Conservation (phyloP, 352 stramenopile species). For the Globisporangium paddicum region DNA sequence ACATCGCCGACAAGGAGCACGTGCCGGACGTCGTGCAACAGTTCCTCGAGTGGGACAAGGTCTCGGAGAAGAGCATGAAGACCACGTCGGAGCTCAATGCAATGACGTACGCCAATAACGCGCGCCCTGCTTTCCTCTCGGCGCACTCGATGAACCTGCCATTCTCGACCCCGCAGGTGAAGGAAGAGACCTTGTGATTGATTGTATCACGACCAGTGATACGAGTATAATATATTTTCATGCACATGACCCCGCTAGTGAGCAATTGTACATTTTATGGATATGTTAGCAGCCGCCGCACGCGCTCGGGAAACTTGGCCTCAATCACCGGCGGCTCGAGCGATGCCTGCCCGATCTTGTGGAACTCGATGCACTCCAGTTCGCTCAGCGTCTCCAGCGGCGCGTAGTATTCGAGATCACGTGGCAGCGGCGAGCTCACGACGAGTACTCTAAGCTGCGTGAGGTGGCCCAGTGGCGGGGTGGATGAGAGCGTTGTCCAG, state of each 20-base stretch:
- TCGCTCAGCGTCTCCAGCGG: not conserved
- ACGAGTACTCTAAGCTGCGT: not conserved
- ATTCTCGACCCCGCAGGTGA: slow-evolving; percentile 23
- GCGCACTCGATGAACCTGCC: slow-evolving; percentile 68
- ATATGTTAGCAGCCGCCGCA: not conserved
- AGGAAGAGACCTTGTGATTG: slow-evolving; percentile 11
- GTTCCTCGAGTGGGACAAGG: slow-evolving; percentile 57
- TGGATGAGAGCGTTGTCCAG: not conserved
- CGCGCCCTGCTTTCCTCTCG: slow-evolving; percentile 34
- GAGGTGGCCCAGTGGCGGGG: not conserved
- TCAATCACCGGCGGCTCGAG: not conserved
- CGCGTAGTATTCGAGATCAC: not conserved
- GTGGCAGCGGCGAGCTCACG: not conserved
- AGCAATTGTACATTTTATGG: not conserved
- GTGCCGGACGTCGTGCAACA: slow-evolving; percentile 43
- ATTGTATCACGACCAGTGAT: not conserved
- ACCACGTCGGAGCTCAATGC: slow-evolving; percentile 28
- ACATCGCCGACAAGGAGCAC: slow-evolving; percentile 30
- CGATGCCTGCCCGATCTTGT: not conserved
- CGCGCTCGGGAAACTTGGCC: not conserved
- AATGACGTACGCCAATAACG: slow-evolving; percentile 19
- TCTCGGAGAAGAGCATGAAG: slow-evolving; percentile 57
- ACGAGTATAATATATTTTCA: not conserved
- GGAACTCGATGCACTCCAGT: slow-evolving; percentile 2
- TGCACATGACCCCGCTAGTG: not conserved